phyloP scores from a whole-genome alignment of 1,284 basidiomycete species.

The Heterobasidion annosum region DNA sequence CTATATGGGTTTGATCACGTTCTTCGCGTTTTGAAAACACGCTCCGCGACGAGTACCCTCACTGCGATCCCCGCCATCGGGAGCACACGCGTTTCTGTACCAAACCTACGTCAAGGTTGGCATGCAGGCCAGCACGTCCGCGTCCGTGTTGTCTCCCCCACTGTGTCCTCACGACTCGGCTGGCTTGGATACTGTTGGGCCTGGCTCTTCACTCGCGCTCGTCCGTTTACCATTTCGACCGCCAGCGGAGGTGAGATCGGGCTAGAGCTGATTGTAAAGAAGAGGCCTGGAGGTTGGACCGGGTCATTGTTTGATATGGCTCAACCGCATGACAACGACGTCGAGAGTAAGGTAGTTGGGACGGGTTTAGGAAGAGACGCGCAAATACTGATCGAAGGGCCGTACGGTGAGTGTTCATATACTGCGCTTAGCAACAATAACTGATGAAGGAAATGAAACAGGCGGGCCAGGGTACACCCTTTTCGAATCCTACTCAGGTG shows the following conservation, averaged over 20 bases:
- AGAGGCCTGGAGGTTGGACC: conserved; percentile 54
- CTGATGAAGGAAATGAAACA: conserved; percentile 13
- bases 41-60: not conserved
- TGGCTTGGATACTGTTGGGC: conserved; percentile 49
- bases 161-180: conserved; percentile 48
- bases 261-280: conserved; percentile 56
- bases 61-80: conserved; percentile 13
- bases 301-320: conserved; percentile 44
- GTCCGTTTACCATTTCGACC: conserved; percentile 72
- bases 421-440: not conserved
- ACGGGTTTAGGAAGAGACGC: conserved; percentile 10
- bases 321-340: conserved; percentile 14
- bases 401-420: conserved; percentile 43
- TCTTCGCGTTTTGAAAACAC: not conserved
- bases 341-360: conserved; percentile 14
- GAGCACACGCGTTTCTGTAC: conserved; percentile 50
- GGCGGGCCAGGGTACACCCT: conserved; percentile 56
- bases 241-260: conserved; percentile 30
- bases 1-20: not conserved
- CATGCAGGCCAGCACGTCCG: conserved; percentile 77
- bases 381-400: conserved; percentile 42
- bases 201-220: conserved; percentile 19
- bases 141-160: conserved; percentile 62
- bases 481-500: conserved; percentile 55
- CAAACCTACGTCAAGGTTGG: conserved; percentile 62